These are phyloP conservation scores for Apiospora aurea DNA, from an alignment of 2,329 filamentous ascomycete species.

Conservation along the genomic window DNA sequence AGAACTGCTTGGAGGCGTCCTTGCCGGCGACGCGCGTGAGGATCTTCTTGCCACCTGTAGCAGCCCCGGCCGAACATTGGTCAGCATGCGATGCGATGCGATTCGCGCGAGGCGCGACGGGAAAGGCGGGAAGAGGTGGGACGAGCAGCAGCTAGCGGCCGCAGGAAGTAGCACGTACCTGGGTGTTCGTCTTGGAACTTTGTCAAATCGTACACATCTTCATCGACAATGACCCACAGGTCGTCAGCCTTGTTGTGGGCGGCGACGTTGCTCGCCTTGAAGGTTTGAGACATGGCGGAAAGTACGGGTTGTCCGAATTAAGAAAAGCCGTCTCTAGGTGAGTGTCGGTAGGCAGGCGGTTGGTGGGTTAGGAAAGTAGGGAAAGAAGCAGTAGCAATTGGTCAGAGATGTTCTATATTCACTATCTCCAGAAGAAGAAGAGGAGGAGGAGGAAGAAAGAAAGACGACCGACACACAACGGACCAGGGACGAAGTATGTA, in stretches of 20 bases:
- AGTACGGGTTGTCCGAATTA: neutral
- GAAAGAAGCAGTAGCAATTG: neutral
- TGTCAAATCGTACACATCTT: slow-evolving; percentile 95
- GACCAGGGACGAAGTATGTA: neutral
- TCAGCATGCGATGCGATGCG: slow-evolving; percentile 21
- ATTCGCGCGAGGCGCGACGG: neutral
- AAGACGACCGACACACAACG: neutral
- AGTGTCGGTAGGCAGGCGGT: neutral
- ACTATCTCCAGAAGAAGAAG: neutral
- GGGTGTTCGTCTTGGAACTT: slow-evolving; percentile 87
- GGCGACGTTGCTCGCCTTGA: slow-evolving; percentile 84
- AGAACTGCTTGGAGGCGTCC: slow-evolving; percentile 72
- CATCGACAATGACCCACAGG: slow-evolving; percentile 90
- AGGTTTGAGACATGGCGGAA: slow-evolving; percentile 81
- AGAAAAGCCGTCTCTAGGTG: neutral
- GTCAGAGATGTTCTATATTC: neutral
- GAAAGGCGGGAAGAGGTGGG: neutral
- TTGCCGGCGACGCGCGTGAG: slow-evolving; percentile 69
- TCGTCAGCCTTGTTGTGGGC: slow-evolving; percentile 88
- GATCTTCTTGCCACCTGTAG: slow-evolving; percentile 68
- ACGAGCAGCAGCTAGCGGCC: neutral
- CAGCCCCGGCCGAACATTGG: neutral
- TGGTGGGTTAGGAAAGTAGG: neutral
- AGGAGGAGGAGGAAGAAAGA: too few relatives aligned
- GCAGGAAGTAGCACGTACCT: slow-evolving; percentile 56